Conservation (phyloP, 2,329 filamentous ascomycete genomes). For the Hymenoscyphus albidus region DNA sequence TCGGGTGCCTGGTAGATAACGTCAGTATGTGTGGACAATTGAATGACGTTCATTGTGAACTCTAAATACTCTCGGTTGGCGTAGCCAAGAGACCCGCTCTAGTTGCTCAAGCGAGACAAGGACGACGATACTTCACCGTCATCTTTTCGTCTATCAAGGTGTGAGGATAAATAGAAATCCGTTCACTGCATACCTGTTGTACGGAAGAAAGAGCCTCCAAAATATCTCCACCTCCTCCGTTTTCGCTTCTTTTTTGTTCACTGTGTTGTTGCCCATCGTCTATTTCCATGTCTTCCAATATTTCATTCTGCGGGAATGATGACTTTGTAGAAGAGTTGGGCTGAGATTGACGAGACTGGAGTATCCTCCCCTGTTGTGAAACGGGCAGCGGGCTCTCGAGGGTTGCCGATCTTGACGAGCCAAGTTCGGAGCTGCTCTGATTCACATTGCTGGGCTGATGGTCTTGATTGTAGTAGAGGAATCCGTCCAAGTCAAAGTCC, state of each 20-base stretch:
- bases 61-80: background rate
- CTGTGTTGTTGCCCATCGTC: background rate
- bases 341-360: background rate
- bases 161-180: background rate
- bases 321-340: background rate
- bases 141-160: background rate
- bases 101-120: background rate
- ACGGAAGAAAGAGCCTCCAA: background rate
- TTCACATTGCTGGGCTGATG: background rate
- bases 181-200: background rate
- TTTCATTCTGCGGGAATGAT: background rate
- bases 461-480: background rate
- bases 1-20: background rate
- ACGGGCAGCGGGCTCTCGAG: background rate
- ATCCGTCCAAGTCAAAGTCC: background rate
- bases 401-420: background rate
- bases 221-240: background rate
- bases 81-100: background rate
- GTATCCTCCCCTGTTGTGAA: background rate
- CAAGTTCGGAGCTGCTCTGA: background rate
- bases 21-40: background rate
- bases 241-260: background rate
- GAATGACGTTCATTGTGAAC: background rate
- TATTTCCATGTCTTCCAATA: background rate
- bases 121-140: background rate